Percentiles rank a stretch among this genome's conserved stretches.
Evolutionary conservation across 805 yeast genomes (phyloP).

Genomic region (Yamadazyma akitaensis): DNA sequence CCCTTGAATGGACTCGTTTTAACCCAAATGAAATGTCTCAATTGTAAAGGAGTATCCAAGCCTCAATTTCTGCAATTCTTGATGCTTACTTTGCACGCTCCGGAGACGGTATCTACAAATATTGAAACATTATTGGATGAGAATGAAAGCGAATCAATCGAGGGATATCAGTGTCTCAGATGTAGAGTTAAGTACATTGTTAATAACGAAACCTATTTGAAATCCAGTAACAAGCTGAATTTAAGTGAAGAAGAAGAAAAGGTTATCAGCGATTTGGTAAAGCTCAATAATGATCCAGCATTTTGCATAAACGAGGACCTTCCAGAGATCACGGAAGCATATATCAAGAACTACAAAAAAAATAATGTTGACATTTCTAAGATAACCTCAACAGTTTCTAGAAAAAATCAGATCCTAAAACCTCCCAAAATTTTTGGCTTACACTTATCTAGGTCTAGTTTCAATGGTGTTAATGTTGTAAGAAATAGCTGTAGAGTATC

Average conservation of each 20-base stretch:
- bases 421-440: slow-evolving; percentile 72
- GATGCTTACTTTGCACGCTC: slow-evolving; percentile 74
- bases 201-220: slow-evolving; percentile 23
- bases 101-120: slow-evolving; percentile 46
- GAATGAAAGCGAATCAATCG: slow-evolving; percentile 64
- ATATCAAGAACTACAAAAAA: slow-evolving; percentile 44
- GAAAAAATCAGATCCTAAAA: slow-evolving; percentile 55
- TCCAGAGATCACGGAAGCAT: slow-evolving; percentile 46
- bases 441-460: slow-evolving; percentile 86
- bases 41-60: slow-evolving; percentile 61
- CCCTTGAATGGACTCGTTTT: slow-evolving; percentile 71
- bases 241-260: slow-evolving; percentile 19
- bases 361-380: slow-evolving; percentile 42
- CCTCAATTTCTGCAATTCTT: slow-evolving; percentile 58
- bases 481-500: slow-evolving; percentile 73
- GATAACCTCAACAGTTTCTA: slow-evolving; percentile 63
- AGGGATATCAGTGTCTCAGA: slow-evolving; percentile 73
- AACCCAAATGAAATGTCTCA: slow-evolving; percentile 66
- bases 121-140: slow-evolving; percentile 54
- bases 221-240: slow-evolving; percentile 27
- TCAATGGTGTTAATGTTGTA: slow-evolving; percentile 59
- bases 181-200: slow-evolving; percentile 50
- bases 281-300: slow-evolving; percentile 33
- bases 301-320: slow-evolving; percentile 65
- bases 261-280: slow-evolving; percentile 21